These are phyloP conservation scores for Beta macrorhiza DNA, from an alignment of 179 eudicot species.

Conservation along the genomic window DNA sequence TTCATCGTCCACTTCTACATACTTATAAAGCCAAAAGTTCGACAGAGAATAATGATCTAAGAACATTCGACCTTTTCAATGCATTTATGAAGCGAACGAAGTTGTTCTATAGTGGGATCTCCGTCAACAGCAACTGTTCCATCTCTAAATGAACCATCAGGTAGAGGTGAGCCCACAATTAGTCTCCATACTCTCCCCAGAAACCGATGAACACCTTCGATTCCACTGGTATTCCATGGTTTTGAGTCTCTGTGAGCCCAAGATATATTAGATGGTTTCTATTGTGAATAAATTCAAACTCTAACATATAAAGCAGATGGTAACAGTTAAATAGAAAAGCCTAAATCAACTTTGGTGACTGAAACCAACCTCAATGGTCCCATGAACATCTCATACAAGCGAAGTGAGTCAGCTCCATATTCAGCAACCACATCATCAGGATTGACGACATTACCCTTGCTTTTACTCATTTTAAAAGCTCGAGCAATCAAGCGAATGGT, in stretches of 20 bases:
- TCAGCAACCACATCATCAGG: conserved; percentile 90
- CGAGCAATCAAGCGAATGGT: conserved; percentile 68
- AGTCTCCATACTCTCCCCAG: conserved; percentile 89
- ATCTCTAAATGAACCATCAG: conserved; percentile 64
- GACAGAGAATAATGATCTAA: neutral
- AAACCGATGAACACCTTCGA: conserved; percentile 96
- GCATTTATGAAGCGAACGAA: conserved; percentile 81
- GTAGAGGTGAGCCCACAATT: conserved; percentile 68
- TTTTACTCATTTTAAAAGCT: conserved; percentile 96
- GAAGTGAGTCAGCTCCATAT: conserved; percentile 97
- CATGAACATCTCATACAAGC: conserved; percentile 99
- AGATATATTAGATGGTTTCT: neutral
- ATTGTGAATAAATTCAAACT: neutral
- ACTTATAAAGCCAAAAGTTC: neutral
- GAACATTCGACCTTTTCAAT: conserved; percentile 58
- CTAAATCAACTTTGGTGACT: conserved; percentile 8
- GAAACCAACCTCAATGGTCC: conserved; percentile 81
- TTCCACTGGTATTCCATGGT: conserved; percentile 93
- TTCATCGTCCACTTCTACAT: neutral
- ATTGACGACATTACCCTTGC: conserved; percentile 91
- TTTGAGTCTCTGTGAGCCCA: conserved; percentile 66
- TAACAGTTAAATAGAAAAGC: neutral
- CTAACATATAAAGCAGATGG: neutral
- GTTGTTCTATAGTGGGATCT: conserved; percentile 75
- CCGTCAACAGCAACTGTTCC: conserved; percentile 61